Conservation (phyloP, 768 basidiomycete genomes). For the Dentipellis fragilis region DNA sequence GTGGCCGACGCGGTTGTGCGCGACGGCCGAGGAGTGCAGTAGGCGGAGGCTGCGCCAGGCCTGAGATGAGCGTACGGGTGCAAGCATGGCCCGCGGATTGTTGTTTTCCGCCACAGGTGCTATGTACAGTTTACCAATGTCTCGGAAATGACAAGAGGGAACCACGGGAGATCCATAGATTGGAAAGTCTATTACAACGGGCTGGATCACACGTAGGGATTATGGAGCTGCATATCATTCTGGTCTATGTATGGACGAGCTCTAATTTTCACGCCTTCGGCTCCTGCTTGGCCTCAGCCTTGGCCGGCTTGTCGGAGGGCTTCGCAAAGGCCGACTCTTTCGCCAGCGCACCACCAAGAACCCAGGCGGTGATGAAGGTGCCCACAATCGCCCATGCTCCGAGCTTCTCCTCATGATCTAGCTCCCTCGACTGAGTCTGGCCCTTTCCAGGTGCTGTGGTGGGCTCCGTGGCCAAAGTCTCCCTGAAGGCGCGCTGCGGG, state of each 20-base stretch:
- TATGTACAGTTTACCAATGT: background rate
- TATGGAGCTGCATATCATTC: slow-evolving; percentile 5
- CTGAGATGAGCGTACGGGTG: slow-evolving; percentile 12
- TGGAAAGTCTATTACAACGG: background rate
- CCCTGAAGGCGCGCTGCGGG: background rate
- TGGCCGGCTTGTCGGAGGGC: background rate
- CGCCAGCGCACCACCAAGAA: slow-evolving; percentile 27
- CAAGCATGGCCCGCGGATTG: slow-evolving; percentile 3
- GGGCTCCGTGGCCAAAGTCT: background rate
- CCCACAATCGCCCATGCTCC: slow-evolving; percentile 42
- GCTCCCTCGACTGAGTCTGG: slow-evolving; percentile 18
- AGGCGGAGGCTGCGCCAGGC: slow-evolving; percentile 9
- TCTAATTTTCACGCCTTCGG: background rate
- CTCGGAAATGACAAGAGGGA: background rate
- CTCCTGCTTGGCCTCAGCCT: background rate
- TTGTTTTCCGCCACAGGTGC: background rate
- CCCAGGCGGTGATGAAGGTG: slow-evolving; percentile 38
- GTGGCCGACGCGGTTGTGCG: slow-evolving; percentile 44
- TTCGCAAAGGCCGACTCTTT: slow-evolving; percentile 15
- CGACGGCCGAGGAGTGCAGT: slow-evolving; percentile 8
- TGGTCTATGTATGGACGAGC: background rate
- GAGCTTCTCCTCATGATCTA: slow-evolving; percentile 33
- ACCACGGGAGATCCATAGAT: background rate
- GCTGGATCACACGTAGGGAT: background rate
- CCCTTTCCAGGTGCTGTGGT: background rate